These are phyloP conservation scores for Brassica cretica DNA, from an alignment of 345 rosid species.

Conservation along the genomic window DNA sequence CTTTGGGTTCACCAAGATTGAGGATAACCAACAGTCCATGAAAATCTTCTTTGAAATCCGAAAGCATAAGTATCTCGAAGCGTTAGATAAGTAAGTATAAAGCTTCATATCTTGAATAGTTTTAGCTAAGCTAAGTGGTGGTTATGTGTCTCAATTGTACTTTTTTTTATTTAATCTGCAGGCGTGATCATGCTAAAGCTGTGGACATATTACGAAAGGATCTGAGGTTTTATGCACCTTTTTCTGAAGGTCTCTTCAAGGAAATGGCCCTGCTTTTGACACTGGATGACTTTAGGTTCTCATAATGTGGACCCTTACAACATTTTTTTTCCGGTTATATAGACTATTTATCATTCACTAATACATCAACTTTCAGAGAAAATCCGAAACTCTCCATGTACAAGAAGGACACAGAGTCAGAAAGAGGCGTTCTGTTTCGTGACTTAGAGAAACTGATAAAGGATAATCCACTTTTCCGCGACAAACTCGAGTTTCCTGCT, in stretches of 20 bases:
- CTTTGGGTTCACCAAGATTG: constrained; percentile 52
- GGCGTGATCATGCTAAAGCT: constrained; percentile 78
- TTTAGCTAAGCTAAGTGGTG: not conserved
- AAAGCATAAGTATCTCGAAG: constrained; percentile 89
- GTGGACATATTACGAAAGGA: constrained; percentile 82
- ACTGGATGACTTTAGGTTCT: constrained; percentile 78
- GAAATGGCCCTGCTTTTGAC: constrained; percentile 80
- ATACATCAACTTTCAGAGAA: constrained; percentile 51
- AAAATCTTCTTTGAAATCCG: constrained; percentile 86
- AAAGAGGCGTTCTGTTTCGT: constrained; percentile 73
- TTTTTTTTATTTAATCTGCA: constrained; percentile 9
- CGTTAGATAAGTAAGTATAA: constrained; percentile 64
- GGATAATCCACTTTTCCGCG: constrained; percentile 67
- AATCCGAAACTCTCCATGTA: constrained; percentile 80
- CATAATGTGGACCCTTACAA: not conserved
- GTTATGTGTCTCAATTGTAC: not conserved
- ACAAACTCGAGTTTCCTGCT: constrained; percentile 80
- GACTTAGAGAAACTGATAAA: constrained; percentile 55
- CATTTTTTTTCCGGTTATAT: not conserved
- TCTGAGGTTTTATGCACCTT: constrained; percentile 72
- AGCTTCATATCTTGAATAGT: constrained; percentile 8
- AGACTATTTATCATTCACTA: constrained; percentile 2
- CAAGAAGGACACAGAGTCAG: constrained; percentile 76
- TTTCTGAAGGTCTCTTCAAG: constrained; percentile 74
- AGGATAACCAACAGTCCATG: constrained; percentile 70